Evolutionary conservation across 1,284 basidiomycete genomes (phyloP).

Genomic region (Leccinum colubrinum): DNA sequence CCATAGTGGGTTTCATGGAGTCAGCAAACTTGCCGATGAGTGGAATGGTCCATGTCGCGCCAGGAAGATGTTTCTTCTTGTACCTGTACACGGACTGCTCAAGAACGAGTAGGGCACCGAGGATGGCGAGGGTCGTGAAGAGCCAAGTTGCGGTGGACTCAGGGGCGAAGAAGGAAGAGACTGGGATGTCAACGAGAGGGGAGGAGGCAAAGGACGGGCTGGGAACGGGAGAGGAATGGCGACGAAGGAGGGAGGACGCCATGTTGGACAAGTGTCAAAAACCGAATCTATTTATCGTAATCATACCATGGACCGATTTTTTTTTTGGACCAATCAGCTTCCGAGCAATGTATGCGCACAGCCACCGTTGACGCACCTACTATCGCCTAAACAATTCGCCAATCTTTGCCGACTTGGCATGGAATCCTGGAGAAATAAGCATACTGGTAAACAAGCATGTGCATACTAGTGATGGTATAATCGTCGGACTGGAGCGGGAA

Average conservation of each 20-base stretch:
- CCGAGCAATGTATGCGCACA: not conserved
- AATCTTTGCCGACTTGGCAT: not conserved
- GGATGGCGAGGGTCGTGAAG: conserved; percentile 61
- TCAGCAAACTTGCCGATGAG: conserved; percentile 92
- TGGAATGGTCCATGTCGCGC: conserved; percentile 89
- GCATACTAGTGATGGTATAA: too few relatives aligned
- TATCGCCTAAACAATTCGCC: not conserved
- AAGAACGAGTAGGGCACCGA: conserved; percentile 65
- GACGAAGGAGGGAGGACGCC: conserved; percentile 33
- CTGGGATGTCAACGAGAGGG: conserved; percentile 43
- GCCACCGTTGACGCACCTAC: not conserved
- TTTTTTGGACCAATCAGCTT: not conserved
- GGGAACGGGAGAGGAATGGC: conserved; percentile 37
- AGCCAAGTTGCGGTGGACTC: conserved; percentile 51
- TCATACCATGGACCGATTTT: not conserved
- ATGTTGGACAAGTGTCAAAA: conserved; percentile 25
- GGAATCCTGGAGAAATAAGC: not conserved
- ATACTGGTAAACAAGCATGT: too few relatives aligned
- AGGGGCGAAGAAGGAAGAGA: conserved; percentile 43
- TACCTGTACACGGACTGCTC: conserved; percentile 85
- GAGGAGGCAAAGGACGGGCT: conserved; percentile 39
- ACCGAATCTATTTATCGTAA: not conserved
- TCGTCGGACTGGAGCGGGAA: too few relatives aligned
- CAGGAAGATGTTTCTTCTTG: conserved; percentile 87
- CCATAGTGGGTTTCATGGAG: conserved; percentile 85